A percentile compares a stretch with the other conserved stretches of the same genome.
Conservation (phyloP, 768 basidiomycete genomes). For the Leccinum barrowsii region DNA sequence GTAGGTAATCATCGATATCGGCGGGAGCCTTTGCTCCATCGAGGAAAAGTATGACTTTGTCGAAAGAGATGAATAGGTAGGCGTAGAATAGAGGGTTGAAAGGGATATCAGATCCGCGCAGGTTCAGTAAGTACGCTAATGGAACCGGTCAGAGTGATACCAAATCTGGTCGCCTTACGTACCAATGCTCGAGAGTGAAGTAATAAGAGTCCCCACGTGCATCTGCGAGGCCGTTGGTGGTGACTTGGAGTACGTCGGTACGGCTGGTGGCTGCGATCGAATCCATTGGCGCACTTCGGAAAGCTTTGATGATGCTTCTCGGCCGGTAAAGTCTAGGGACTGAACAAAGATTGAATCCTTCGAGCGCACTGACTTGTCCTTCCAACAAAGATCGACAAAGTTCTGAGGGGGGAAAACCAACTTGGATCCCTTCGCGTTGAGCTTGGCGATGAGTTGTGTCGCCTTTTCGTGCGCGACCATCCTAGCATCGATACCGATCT, state of each 20-base stretch:
- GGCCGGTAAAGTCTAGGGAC: conserved; percentile 65
- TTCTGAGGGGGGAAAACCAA: conserved; percentile 82
- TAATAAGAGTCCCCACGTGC: conserved; percentile 65
- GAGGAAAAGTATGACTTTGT: conserved; percentile 70
- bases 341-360: conserved; percentile 64
- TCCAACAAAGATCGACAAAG: conserved; percentile 80
- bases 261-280: conserved; percentile 49
- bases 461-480: conserved; percentile 77
- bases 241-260: conserved; percentile 59
- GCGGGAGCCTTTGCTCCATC: conserved; percentile 62
- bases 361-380: conserved; percentile 68
- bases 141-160: conserved; percentile 2
- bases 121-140: conserved; percentile 80
- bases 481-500: conserved; percentile 82
- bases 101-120: conserved; percentile 87
- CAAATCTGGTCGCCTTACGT: conserved; percentile 19
- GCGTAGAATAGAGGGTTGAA: conserved; percentile 91
- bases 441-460: conserved; percentile 52
- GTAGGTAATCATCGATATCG: conserved; percentile 57
- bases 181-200: conserved; percentile 72
- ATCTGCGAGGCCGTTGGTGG: conserved; percentile 58
- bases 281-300: conserved; percentile 69
- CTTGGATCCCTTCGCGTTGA: conserved; percentile 54
- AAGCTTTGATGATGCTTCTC: conserved; percentile 70
- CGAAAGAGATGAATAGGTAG: conserved; percentile 71